Percentiles rank a stretch among this genome's conserved stretches.
Conservation (phyloP, 768 basidiomycete genomes). For the Lentinula sp. region DNA sequence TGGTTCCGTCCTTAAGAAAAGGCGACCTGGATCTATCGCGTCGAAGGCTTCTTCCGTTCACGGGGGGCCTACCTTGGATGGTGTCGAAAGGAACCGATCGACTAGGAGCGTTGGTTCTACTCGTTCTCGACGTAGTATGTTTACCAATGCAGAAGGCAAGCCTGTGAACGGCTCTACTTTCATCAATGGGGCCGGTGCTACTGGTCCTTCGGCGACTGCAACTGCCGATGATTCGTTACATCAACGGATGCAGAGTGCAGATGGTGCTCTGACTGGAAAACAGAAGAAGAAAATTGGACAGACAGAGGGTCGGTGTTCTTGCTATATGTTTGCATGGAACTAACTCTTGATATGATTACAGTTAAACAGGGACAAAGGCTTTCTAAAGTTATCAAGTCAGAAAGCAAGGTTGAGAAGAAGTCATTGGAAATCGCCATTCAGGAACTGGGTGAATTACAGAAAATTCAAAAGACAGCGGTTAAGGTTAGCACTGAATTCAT, state of each 20-base stretch:
- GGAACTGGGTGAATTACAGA: constrained; percentile 63
- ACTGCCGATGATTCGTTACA: constrained; percentile 31
- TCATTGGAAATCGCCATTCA: constrained; percentile 54
- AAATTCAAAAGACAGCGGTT: constrained; percentile 60
- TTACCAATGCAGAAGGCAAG: constrained; percentile 26
- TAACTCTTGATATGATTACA: constrained; percentile 17
- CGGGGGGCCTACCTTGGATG: background rate
- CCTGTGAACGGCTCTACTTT: constrained; percentile 35
- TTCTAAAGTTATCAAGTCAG: constrained; percentile 64
- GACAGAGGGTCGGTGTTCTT: constrained; percentile 37
- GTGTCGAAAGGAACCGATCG: background rate
- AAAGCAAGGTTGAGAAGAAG: constrained; percentile 62
- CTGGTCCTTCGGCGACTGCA: constrained; percentile 38
- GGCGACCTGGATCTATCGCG: background rate
- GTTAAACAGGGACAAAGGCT: constrained; percentile 55
- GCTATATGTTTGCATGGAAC: background rate
- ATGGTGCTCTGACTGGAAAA: constrained; percentile 39
- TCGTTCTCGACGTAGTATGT: constrained; percentile 24
- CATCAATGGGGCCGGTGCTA: constrained; percentile 47
- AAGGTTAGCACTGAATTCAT: constrained; percentile 30
- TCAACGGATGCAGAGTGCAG: constrained; percentile 39
- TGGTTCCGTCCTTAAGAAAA: constrained; percentile 5
- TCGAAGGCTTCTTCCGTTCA: background rate
- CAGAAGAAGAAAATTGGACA: constrained; percentile 47
- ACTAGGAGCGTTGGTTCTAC: constrained; percentile 12